These are phyloP conservation scores for Lactifluus volemus DNA, from an alignment of 768 basidiomycete genomes.

Conservation along the genomic window DNA sequence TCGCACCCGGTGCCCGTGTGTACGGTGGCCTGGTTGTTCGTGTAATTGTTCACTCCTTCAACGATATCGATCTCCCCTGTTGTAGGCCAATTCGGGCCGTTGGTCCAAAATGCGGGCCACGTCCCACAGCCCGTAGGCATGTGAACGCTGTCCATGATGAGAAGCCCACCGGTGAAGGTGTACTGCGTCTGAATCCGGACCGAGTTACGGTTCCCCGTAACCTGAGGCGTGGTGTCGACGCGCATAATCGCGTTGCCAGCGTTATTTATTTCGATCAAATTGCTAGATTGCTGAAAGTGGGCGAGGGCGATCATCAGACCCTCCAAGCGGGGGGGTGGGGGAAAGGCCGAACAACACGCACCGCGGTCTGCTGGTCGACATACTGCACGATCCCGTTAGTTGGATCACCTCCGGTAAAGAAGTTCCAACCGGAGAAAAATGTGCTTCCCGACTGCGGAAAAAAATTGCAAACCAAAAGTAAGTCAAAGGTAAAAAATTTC, in stretches of 20 bases:
- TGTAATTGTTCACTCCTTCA: constrained; percentile 77
- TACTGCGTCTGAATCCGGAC: constrained; percentile 66
- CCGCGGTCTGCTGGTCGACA: constrained; percentile 51
- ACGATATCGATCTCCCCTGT: constrained; percentile 78
- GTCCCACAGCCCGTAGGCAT: constrained; percentile 88
- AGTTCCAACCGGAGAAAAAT: constrained; percentile 82
- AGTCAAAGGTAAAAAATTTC: background rate
- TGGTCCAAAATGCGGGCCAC: constrained; percentile 53
- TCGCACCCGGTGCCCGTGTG: constrained; percentile 70
- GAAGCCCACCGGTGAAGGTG: constrained; percentile 54
- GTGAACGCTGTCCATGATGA: constrained; percentile 78
- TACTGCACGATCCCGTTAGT: constrained; percentile 68
- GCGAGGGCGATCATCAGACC: background rate
- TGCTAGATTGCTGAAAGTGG: constrained; percentile 37
- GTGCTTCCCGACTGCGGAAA: constrained; percentile 44
- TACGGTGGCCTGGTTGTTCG: constrained; percentile 73
- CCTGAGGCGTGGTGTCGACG: constrained; percentile 73
- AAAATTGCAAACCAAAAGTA: background rate
- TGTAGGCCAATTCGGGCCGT: constrained; percentile 55
- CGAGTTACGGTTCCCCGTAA: constrained; percentile 60
- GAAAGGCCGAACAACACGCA: constrained; percentile 25
- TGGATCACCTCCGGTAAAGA: constrained; percentile 61
- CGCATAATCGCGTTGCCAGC: constrained; percentile 79
- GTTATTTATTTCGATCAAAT: constrained; percentile 56
- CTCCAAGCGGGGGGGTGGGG: background rate